phyloP scores from a whole-genome alignment of 495 filamentous ascomycete species.

The Talaromyces stipitatus region DNA sequence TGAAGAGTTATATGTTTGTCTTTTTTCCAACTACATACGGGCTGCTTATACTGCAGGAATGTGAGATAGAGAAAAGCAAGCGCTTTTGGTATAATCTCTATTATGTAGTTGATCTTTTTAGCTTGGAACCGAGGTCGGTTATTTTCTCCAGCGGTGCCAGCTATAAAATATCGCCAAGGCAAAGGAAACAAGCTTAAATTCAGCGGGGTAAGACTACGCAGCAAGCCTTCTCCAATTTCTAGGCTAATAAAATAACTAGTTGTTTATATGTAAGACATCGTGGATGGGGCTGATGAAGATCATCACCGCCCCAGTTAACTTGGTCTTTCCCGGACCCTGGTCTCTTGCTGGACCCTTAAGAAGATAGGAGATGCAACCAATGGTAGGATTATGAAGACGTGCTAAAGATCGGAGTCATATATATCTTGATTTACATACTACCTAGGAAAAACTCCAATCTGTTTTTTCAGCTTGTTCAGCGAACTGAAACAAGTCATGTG shows the following conservation, averaged over 20 bases:
- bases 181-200: not conserved
- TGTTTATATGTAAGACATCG: not conserved
- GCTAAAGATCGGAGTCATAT: not conserved
- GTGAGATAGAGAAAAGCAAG: not conserved
- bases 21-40: not conserved
- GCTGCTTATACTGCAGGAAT: not conserved
- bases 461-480: not conserved
- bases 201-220: not conserved
- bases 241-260: too few relatives aligned
- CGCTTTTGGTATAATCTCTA: not conserved
- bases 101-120: not conserved
- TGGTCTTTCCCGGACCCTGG: not conserved
- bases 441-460: too few relatives aligned
- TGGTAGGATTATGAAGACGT: not conserved
- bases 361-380: not conserved
- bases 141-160: not conserved
- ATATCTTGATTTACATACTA: too few relatives aligned
- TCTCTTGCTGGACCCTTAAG: too few relatives aligned
- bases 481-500: not conserved
- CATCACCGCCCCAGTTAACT: not conserved
- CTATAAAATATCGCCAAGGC: too few relatives aligned
- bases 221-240: too few relatives aligned
- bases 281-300: not conserved
- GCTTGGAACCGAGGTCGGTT: not conserved
- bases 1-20: not conserved